phyloP scores from a whole-genome alignment of 495 filamentous ascomycete species.

The Neurospora discreta region DNA sequence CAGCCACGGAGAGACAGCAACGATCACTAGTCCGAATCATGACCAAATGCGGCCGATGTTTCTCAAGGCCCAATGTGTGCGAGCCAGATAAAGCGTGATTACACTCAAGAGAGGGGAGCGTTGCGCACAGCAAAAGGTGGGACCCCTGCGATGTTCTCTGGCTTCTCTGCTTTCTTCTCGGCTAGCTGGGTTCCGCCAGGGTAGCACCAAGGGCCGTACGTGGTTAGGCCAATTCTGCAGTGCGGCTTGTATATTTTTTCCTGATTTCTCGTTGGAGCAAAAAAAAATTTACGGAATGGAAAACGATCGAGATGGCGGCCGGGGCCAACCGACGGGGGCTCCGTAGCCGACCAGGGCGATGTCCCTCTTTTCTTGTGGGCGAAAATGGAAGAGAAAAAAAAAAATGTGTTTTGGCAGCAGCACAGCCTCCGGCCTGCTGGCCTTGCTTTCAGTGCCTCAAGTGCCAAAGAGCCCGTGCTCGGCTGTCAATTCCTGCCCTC shows the following conservation, averaged over 20 bases:
- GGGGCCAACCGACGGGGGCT: neutral
- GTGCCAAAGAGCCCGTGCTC: neutral
- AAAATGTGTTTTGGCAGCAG: neutral
- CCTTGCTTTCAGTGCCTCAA: neutral
- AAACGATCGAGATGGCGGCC: neutral
- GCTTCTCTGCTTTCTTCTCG: neutral
- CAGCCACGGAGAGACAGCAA: neutral
- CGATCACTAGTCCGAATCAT: neutral
- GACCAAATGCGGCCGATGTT: neutral
- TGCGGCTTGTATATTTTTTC: neutral
- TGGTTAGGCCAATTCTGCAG: neutral
- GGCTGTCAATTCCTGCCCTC: neutral
- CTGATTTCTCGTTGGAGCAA: neutral
- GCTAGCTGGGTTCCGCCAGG: neutral
- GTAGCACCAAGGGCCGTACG: neutral
- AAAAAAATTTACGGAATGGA: neutral
- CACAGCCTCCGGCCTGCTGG: neutral
- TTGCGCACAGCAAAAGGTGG: neutral
- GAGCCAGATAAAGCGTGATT: neutral
- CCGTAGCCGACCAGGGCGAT: neutral
- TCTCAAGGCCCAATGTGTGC: neutral
- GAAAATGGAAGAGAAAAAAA: neutral
- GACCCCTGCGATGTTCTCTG: neutral
- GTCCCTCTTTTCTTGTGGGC: neutral
- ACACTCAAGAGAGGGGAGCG: neutral